A percentile compares a stretch with the other conserved stretches of the same genome.
phyloP scores from a whole-genome alignment of 2,329 filamentous ascomycete species.

The Cladophialophora immunda region DNA sequence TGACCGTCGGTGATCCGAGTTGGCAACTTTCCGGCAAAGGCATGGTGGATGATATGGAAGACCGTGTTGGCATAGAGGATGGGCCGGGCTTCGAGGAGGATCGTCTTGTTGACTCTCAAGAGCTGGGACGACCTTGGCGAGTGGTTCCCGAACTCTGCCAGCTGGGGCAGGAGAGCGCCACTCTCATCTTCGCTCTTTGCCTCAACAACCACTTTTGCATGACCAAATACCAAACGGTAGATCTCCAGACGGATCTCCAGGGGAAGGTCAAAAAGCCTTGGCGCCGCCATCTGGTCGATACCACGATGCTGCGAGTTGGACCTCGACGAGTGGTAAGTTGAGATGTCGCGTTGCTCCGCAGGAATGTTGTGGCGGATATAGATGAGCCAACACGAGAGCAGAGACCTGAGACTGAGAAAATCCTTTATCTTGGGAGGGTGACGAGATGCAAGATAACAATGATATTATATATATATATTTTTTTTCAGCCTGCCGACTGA shows the following conservation, averaged over 20 bases:
- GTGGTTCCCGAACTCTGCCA: conserved; percentile 14
- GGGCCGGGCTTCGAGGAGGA: conserved; percentile 36
- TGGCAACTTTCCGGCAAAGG: conserved; percentile 38
- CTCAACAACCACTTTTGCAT: conserved; percentile 29
- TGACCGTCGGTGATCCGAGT: conserved; percentile 28
- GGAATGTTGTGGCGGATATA: background rate
- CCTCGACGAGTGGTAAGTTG: background rate
- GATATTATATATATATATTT: background rate
- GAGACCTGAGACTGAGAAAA: background rate
- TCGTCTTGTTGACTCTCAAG: conserved; percentile 34
- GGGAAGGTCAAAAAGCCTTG: conserved; percentile 59
- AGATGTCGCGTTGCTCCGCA: background rate
- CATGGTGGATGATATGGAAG: conserved; percentile 33
- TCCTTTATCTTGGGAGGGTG: background rate
- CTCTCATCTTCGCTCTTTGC: conserved; percentile 26
- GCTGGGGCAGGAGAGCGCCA: conserved; percentile 31
- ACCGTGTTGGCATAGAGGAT: conserved; percentile 38
- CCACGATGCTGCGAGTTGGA: background rate
- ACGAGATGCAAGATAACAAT: background rate
- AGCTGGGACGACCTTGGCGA: conserved; percentile 34
- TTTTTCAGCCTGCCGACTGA: background rate
- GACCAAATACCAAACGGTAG: conserved; percentile 55
- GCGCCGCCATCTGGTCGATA: conserved; percentile 11
- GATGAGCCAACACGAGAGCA: background rate
- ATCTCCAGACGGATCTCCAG: conserved; percentile 60